Conservation (phyloP, 257 asterid genomes). For the Buddleja alternifolia region DNA sequence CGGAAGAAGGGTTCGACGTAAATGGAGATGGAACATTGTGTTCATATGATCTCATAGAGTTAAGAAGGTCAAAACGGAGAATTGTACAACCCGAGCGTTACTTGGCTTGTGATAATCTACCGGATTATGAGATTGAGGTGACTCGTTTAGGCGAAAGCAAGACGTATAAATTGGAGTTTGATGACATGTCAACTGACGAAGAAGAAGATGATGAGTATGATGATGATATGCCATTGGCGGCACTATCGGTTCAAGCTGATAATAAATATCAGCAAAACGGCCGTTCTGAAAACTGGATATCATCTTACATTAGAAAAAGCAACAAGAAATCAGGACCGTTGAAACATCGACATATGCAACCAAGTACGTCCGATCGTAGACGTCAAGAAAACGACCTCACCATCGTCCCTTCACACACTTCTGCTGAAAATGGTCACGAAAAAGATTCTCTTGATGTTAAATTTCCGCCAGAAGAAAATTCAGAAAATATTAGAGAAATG, state of each 20-base stretch:
- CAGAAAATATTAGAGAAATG: constrained; percentile 53
- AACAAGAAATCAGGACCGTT: constrained; percentile 25
- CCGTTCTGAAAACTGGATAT: constrained; percentile 29
- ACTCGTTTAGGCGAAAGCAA: constrained; percentile 73
- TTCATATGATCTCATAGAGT: constrained; percentile 44
- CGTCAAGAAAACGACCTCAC: constrained; percentile 37
- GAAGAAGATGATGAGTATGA: constrained; percentile 38
- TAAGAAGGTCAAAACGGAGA: constrained; percentile 85
- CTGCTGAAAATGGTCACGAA: constrained; percentile 33
- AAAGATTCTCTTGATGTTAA: constrained; percentile 37
- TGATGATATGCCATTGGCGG: constrained; percentile 53
- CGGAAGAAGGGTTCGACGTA: constrained; percentile 29
- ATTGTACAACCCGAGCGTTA: constrained; percentile 77
- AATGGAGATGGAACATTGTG: constrained; percentile 42
- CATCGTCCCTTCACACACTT: constrained; percentile 34
- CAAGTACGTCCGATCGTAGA: constrained; percentile 15
- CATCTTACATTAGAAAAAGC: constrained; percentile 26
- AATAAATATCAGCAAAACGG: constrained; percentile 43
- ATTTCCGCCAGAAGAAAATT: constrained; percentile 42
- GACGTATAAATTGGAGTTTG: constrained; percentile 42
- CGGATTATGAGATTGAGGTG: constrained; percentile 70
- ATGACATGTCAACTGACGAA: constrained; percentile 34
- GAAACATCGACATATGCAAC: constrained; percentile 16
- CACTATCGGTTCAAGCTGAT: constrained; percentile 80
- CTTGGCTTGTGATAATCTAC: constrained; percentile 60